A percentile compares a stretch with the other conserved stretches of the same genome.
phyloP scores from a whole-genome alignment of 306 rosid species.

The Oemleria cerasiformis region DNA sequence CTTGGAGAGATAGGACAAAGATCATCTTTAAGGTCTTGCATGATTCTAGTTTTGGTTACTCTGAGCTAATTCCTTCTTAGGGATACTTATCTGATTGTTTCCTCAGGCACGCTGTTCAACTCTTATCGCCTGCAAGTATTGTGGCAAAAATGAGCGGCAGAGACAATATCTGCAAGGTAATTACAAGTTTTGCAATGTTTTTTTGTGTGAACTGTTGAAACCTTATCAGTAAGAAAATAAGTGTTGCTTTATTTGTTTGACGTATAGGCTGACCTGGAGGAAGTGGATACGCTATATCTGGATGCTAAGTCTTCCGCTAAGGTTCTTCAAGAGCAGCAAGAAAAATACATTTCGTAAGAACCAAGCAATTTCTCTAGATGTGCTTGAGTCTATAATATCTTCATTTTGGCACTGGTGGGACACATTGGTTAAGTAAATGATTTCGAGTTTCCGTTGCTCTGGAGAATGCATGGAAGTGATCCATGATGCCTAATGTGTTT shows the following conservation, averaged over 20 bases:
- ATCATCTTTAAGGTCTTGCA: constrained; percentile 71
- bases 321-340: constrained; percentile 92
- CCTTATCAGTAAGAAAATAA: constrained; percentile 2
- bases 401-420: background rate
- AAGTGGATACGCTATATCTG: constrained; percentile 67
- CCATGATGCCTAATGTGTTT: too few relatives aligned
- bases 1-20: constrained; percentile 85
- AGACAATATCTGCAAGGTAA: constrained; percentile 86
- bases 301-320: constrained; percentile 84
- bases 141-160: constrained; percentile 94
- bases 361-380: background rate
- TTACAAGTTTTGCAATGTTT: constrained; percentile 9
- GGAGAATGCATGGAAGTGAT: background rate
- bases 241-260: constrained; percentile 12
- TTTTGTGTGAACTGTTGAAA: constrained; percentile 10
- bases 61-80: constrained; percentile 12
- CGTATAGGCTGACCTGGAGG: constrained; percentile 75
- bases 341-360: constrained; percentile 63
- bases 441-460: background rate
- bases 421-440: constrained; percentile 3
- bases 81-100: constrained; percentile 12
- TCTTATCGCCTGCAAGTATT: constrained; percentile 81
- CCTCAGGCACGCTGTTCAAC: constrained; percentile 85
- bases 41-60: constrained; percentile 3
- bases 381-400: background rate